phyloP scores from a whole-genome alignment of 2,329 filamentous ascomycete genomes.

The Aspergillus pseudoglaucus region DNA sequence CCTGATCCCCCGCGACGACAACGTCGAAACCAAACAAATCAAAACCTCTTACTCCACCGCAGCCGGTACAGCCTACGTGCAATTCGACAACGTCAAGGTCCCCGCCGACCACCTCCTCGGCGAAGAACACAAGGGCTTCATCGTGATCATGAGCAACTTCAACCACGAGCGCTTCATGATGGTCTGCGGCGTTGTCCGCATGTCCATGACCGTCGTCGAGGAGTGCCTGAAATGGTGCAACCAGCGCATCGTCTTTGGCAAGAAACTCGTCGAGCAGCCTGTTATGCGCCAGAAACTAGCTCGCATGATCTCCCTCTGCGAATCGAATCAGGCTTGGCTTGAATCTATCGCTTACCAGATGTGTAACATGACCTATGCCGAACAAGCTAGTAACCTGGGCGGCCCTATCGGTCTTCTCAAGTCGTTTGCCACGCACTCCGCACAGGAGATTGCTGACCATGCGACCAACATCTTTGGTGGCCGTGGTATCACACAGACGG shows the following conservation, averaged over 20 bases:
- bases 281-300: conserved; percentile 77
- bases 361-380: conserved; percentile 72
- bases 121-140: conserved; percentile 77
- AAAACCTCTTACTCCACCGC: conserved; percentile 66
- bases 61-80: conserved; percentile 72
- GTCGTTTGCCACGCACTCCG: conserved; percentile 66
- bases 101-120: conserved; percentile 72
- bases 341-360: conserved; percentile 83
- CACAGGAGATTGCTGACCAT: conserved; percentile 78
- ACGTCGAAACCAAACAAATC: conserved; percentile 58
- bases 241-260: conserved; percentile 77
- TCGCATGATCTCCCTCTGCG: conserved; percentile 76
- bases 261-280: conserved; percentile 74
- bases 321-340: conserved; percentile 80
- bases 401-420: conserved; percentile 80
- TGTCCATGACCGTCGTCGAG: conserved; percentile 64
- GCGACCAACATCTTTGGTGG: conserved; percentile 83
- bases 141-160: conserved; percentile 80
- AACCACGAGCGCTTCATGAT: conserved; percentile 82
- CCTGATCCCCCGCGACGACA: conserved; percentile 66
- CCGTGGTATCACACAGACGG: conserved; percentile 68
- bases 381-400: conserved; percentile 68
- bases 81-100: conserved; percentile 81
- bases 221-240: conserved; percentile 85
- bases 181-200: conserved; percentile 59